Percentiles rank a stretch among this genome's conserved stretches.
Evolutionary conservation across 2,329 filamentous ascomycete genomes (phyloP).

Genomic region (Exophiala viscosa): DNA sequence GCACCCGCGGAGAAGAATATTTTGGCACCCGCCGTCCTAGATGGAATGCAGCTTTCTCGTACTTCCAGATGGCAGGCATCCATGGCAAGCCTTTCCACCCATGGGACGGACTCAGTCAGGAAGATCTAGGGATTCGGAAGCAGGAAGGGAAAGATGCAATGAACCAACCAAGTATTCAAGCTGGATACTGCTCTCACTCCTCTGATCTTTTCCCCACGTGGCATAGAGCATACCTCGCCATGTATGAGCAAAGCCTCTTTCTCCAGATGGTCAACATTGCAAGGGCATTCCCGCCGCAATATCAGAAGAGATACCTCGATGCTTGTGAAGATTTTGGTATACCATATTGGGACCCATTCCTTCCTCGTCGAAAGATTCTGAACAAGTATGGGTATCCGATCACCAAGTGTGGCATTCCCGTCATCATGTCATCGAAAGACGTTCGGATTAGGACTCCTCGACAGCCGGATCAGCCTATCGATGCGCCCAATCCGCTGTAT

Average conservation of each 20-base stretch:
- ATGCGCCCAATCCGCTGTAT: not conserved
- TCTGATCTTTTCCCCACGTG: slow-evolving; percentile 76
- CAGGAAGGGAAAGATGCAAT: not conserved
- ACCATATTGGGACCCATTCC: slow-evolving; percentile 48
- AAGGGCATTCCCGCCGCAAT: not conserved
- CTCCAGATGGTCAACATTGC: not conserved
- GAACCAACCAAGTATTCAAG: slow-evolving; percentile 37
- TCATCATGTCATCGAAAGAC: not conserved
- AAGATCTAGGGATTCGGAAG: not conserved
- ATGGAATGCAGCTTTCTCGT: slow-evolving; percentile 65
- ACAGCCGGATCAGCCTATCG: not conserved
- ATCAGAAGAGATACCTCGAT: not conserved
- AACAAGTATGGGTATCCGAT: slow-evolving; percentile 23
- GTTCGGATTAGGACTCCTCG: not conserved
- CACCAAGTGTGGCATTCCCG: not conserved
- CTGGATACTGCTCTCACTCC: slow-evolving; percentile 73
- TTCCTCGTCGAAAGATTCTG: slow-evolving; percentile 31
- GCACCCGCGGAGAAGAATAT: not conserved
- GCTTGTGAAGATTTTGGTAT: slow-evolving; percentile 29
- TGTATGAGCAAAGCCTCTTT: slow-evolving; percentile 50
- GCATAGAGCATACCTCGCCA: slow-evolving; percentile 74
- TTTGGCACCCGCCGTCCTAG: slow-evolving; percentile 24
- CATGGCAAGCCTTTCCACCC: slow-evolving; percentile 67
- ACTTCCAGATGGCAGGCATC: slow-evolving; percentile 75
- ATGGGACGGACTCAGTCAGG: slow-evolving; percentile 50